A percentile compares a stretch with the other conserved stretches of the same genome.
Conservation (phyloP, 164 flowering plant genomes). For the Vitis vinifera region ASM3070453v1 NC_081817.1:7090501-7091000, state of each 20-base stretch:
- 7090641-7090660: slow-evolving; percentile 61
- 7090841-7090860: not conserved
- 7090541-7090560: slow-evolving; percentile 72
- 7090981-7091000: not conserved
- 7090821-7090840: no score
- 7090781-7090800: slow-evolving; percentile 63
- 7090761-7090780: slow-evolving; percentile 70
- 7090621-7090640: slow-evolving; percentile 73
- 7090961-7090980: slow-evolving; percentile 70
- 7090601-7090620: slow-evolving; percentile 67
- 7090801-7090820: not conserved
- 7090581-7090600: slow-evolving; percentile 59
- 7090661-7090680: slow-evolving; percentile 71
- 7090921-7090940: slow-evolving; percentile 65
- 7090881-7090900: slow-evolving; percentile 61
- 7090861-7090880: slow-evolving; percentile 71
- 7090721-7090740: slow-evolving; percentile 73
- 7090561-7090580: slow-evolving; percentile 56
- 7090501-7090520: slow-evolving; percentile 15
- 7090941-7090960: slow-evolving; percentile 70
- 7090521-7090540: slow-evolving; percentile 41
- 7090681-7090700: slow-evolving; percentile 70
- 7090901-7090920: slow-evolving; percentile 55
- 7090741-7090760: slow-evolving; percentile 85
- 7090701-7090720: slow-evolving; percentile 67